Conservation (phyloP, 1,139 yeast species). For the Hemisphaericaspora xylofermentans region DNA sequence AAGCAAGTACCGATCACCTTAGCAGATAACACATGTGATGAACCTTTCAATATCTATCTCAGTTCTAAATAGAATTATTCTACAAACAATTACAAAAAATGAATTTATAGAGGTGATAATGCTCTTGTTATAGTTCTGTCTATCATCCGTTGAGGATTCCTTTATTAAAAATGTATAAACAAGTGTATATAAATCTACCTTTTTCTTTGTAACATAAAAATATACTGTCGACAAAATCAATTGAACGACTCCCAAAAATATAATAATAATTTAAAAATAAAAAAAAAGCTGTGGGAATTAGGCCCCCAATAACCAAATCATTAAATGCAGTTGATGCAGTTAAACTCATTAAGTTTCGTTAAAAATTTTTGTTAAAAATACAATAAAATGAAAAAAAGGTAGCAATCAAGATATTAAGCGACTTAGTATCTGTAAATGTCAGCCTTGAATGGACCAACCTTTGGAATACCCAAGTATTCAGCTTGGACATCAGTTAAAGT, state of each 20-base stretch:
- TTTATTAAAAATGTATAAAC: constrained; percentile 8
- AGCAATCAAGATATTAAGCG: constrained; percentile 6
- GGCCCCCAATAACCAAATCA: constrained; percentile 11
- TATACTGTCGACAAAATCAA: constrained; percentile 3
- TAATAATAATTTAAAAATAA: constrained; percentile 3
- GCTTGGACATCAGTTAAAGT: constrained; percentile 79
- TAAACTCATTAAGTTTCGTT: constrained; percentile 19
- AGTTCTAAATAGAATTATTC: background rate
- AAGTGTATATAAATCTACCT: constrained; percentile 14
- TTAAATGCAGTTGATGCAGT: constrained; percentile 51
- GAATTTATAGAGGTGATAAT: too few relatives aligned
- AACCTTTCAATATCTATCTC: constrained; percentile 11
- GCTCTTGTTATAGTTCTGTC: constrained; percentile 1
- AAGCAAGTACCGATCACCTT: constrained; percentile 56
- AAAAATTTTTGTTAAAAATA: constrained; percentile 19
- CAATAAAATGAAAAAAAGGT: constrained; percentile 15
- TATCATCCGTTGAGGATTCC: constrained; percentile 14
- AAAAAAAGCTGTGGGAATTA: constrained; percentile 6
- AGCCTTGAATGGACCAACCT: constrained; percentile 97
- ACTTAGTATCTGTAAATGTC: constrained; percentile 95
- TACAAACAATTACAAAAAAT: too few relatives aligned
- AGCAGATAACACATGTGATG: constrained; percentile 41
- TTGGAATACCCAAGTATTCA: constrained; percentile 91
- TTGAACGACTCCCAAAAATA: constrained; percentile 9
- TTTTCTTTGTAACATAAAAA: constrained; percentile 5